phyloP scores from a whole-genome alignment of 1,139 yeast genomes.

The Barnettozyma hawaiiensis region DNA sequence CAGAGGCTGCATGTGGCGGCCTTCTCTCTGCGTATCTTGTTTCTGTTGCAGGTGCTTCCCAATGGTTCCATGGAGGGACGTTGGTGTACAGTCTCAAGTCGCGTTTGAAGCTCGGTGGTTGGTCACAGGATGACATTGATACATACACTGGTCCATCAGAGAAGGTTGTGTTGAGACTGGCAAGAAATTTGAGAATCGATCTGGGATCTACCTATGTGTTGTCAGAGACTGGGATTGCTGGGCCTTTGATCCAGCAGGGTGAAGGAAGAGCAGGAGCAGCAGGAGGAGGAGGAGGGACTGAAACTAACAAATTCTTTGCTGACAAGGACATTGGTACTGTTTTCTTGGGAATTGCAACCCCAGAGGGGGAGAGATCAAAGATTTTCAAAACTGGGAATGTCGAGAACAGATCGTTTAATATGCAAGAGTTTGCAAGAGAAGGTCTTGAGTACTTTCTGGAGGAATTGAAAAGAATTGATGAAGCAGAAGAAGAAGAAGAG shows the following conservation, averaged over 20 bases:
- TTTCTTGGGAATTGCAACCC: slow-evolving; percentile 67
- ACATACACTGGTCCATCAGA: slow-evolving; percentile 79
- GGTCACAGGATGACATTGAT: slow-evolving; percentile 65
- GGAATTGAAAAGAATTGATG: slow-evolving; percentile 25
- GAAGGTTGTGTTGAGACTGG: slow-evolving; percentile 67
- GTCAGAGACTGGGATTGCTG: slow-evolving; percentile 86
- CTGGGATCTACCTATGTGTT: slow-evolving; percentile 77
- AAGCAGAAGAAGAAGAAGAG: slow-evolving; percentile 22
- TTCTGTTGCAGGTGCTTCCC: slow-evolving; percentile 79
- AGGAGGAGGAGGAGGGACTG: slow-evolving; percentile 14
- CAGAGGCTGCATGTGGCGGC: slow-evolving; percentile 92
- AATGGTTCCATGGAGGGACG: slow-evolving; percentile 79
- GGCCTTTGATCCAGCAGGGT: slow-evolving; percentile 47
- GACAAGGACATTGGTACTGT: slow-evolving; percentile 55
- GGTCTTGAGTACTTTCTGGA: slow-evolving; percentile 60
- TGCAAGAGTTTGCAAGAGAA: slow-evolving; percentile 65
- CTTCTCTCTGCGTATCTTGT: slow-evolving; percentile 73
- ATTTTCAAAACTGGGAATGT: slow-evolving; percentile 39
- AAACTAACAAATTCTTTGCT: slow-evolving; percentile 15
- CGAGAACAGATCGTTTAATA: slow-evolving; percentile 54
- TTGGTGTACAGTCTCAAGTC: slow-evolving; percentile 73
- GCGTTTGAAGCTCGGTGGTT: slow-evolving; percentile 68
- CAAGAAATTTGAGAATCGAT: slow-evolving; percentile 73
- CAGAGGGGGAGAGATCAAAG: slow-evolving; percentile 49
- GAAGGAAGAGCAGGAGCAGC: no score